Conservation (phyloP, 192 early-diverging fungal species). For the Coemansia sp. region DNA sequence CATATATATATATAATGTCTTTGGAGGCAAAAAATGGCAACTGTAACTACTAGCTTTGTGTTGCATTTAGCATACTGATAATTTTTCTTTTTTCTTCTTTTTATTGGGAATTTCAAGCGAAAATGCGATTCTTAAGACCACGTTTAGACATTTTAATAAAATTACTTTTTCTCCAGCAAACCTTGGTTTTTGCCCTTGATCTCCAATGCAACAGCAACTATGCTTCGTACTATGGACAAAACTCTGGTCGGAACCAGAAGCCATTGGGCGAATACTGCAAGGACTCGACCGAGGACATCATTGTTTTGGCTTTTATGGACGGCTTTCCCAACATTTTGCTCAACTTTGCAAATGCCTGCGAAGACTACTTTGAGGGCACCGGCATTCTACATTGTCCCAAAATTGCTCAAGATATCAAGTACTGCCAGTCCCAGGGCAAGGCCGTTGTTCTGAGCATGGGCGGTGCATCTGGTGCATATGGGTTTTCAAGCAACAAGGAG, state of each 20-base stretch:
- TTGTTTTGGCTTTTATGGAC: slow-evolving; percentile 62
- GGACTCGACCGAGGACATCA: slow-evolving; percentile 58
- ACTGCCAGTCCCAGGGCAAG: slow-evolving; percentile 66
- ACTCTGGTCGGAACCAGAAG: slow-evolving; percentile 48
- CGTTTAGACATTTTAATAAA: not conserved
- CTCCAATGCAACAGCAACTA: slow-evolving; percentile 48
- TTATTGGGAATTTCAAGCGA: too few relatives aligned
- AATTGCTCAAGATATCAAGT: slow-evolving; percentile 60
- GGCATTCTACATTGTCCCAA: slow-evolving; percentile 56
- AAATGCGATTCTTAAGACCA: slow-evolving; percentile 1
- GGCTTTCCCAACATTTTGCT: slow-evolving; percentile 56
- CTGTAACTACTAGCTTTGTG: too few relatives aligned
- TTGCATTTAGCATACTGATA: too few relatives aligned
- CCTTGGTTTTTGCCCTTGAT: slow-evolving; percentile 23
- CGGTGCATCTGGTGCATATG: slow-evolving; percentile 60
- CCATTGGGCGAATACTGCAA: slow-evolving; percentile 57
- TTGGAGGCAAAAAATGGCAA: too few relatives aligned
- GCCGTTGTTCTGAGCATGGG: slow-evolving; percentile 62
- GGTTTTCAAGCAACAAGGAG: slow-evolving; percentile 45
- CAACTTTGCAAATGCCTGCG: slow-evolving; percentile 64
- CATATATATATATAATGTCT: not conserved
- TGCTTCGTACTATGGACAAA: slow-evolving; percentile 52
- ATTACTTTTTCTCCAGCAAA: slow-evolving; percentile 3
- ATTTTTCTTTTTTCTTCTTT: not conserved
- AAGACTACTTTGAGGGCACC: slow-evolving; percentile 56